A percentile compares a stretch with the other conserved stretches of the same genome.
Evolutionary conservation across 331 rosid species (phyloP).

Genomic region (Stylosanthes scabra): DNA sequence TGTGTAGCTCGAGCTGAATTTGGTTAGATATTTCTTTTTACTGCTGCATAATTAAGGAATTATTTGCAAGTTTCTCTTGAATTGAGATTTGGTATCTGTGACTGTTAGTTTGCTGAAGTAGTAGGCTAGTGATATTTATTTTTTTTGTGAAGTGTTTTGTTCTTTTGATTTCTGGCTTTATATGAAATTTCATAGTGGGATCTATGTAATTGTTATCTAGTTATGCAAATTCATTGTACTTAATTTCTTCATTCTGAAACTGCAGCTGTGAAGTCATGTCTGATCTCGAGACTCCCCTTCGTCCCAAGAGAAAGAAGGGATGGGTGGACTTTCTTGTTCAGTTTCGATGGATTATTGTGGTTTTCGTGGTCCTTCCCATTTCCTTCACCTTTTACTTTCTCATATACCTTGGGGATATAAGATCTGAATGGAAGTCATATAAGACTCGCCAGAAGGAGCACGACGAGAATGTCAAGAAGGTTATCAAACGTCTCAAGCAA

Average conservation of each 20-base stretch:
- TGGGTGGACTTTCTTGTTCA: conserved; percentile 91
- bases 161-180: too few relatives aligned
- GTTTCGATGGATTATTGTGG: conserved; percentile 89
- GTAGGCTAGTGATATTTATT: too few relatives aligned
- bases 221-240: conserved; percentile 6
- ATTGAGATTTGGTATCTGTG: too few relatives aligned
- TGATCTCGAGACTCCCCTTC: conserved; percentile 83
- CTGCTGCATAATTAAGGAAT: too few relatives aligned
- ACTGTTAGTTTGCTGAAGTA: too few relatives aligned
- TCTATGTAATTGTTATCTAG: too few relatives aligned
- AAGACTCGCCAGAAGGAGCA: conserved; percentile 89
- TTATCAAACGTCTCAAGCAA: conserved; percentile 82
- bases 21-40: too few relatives aligned
- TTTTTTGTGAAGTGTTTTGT: too few relatives aligned
- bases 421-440: conserved; percentile 87
- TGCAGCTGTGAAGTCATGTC: conserved; percentile 58
- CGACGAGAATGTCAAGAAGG: conserved; percentile 87
- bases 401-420: conserved; percentile 87
- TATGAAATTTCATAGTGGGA: too few relatives aligned
- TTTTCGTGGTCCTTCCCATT: conserved; percentile 92
- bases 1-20: too few relatives aligned
- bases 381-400: conserved; percentile 89
- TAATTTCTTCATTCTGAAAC: background rate
- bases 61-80: too few relatives aligned
- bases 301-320: conserved; percentile 90